phyloP scores from a whole-genome alignment of 306 rosid genomes.

The Cucumis cinereus region DNA sequence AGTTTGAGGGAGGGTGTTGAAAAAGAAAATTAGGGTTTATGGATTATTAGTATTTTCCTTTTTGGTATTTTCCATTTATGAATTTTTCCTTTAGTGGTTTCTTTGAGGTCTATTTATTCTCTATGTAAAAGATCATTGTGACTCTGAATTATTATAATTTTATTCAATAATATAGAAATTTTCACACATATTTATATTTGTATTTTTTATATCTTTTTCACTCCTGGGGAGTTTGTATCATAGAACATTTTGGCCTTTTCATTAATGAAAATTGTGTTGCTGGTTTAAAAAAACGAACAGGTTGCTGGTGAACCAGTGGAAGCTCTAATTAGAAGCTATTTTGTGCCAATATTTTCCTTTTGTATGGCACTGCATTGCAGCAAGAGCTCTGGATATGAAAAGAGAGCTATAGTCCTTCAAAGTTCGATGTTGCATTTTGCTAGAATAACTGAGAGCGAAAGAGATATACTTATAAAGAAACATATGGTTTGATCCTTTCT shows the following conservation, averaged over 20 bases:
- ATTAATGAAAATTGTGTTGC: neutral
- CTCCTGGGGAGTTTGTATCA: neutral
- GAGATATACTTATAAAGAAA: constrained; percentile 73
- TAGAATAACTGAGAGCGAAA: constrained; percentile 60
- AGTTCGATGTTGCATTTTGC: constrained; percentile 59
- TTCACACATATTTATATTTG: too few relatives aligned
- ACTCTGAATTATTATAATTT: too few relatives aligned
- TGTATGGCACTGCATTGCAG: constrained; percentile 73
- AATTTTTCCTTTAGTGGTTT: too few relatives aligned
- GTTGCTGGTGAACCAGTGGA: constrained; percentile 57
- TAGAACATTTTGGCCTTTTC: neutral
- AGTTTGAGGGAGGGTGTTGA: too few relatives aligned
- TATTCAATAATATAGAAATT: too few relatives aligned
- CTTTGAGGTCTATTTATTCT: too few relatives aligned
- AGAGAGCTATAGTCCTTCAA: constrained; percentile 60
- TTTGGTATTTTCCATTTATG: too few relatives aligned
- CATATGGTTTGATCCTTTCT: constrained; percentile 50
- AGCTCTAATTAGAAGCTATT: constrained; percentile 49
- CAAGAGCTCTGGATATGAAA: constrained; percentile 49
- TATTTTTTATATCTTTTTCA: neutral
- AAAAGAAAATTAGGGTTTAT: too few relatives aligned
- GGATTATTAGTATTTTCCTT: too few relatives aligned
- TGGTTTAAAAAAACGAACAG: constrained; percentile 23
- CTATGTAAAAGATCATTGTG: too few relatives aligned
- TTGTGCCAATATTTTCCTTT: constrained; percentile 60